Evolutionary conservation across 176 grass and related monocot genomes (phyloP).

Genomic region (Triticum monococcum): DNA sequence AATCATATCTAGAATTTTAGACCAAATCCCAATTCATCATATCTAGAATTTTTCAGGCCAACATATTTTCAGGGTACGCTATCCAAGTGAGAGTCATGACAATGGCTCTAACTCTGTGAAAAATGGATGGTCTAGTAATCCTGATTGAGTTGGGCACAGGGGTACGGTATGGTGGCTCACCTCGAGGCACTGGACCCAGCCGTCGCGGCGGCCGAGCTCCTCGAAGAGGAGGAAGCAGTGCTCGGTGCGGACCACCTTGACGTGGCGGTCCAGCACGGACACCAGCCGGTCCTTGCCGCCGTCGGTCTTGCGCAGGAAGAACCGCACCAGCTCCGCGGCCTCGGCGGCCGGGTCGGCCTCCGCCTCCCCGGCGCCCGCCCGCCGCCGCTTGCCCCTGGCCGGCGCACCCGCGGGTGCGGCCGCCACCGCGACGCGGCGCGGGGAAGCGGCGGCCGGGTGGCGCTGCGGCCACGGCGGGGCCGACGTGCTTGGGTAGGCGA

Average conservation of each 20-base stretch:
- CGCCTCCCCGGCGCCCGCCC: slow-evolving; percentile 11
- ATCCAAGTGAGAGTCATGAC: not conserved
- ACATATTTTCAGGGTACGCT: not conserved
- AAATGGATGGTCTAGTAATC: too few species aligned
- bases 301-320: slow-evolving; percentile 50
- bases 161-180: slow-evolving; percentile 13
- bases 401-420: not conserved
- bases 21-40: not conserved
- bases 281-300: slow-evolving; percentile 75
- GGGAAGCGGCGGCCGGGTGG: slow-evolving; percentile 5
- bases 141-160: not conserved
- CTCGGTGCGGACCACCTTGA: slow-evolving; percentile 69
- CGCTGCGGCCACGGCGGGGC: slow-evolving; percentile 18
- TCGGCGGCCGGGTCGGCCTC: slow-evolving; percentile 31
- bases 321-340: slow-evolving; percentile 53
- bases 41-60: not conserved
- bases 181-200: slow-evolving; percentile 88
- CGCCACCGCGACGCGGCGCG: slow-evolving; percentile 1
- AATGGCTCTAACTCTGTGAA: not conserved
- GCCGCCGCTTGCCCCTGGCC: slow-evolving; percentile 29
- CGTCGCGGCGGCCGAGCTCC: slow-evolving; percentile 80
- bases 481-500: slow-evolving; percentile 40
- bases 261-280: slow-evolving; percentile 67
- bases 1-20: not conserved
- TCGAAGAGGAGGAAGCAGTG: slow-evolving; percentile 96